These are phyloP conservation scores for Pulveroboletus frians DNA, from an alignment of 768 basidiomycete genomes.

Conservation along the genomic window DNA sequence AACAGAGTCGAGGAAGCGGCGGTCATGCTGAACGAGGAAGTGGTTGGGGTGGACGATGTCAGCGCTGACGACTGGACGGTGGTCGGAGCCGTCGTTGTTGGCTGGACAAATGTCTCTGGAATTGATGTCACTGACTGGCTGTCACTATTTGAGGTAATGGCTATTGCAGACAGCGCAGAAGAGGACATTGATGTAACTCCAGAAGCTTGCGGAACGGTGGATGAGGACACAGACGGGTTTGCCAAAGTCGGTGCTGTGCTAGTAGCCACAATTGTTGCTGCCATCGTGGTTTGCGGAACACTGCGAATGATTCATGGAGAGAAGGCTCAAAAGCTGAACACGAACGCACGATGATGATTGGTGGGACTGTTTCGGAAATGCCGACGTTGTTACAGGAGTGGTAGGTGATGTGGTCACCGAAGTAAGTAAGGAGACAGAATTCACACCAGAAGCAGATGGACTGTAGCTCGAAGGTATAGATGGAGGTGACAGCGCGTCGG, in stretches of 20 bases:
- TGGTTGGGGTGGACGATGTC: conserved; percentile 4
- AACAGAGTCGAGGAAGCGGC: conserved; percentile 14
- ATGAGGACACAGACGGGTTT: conserved; percentile 10
- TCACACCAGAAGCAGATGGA: conserved; percentile 6
- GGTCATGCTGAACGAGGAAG: conserved; percentile 2
- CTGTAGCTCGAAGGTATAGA: conserved; percentile 1
- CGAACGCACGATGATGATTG: conserved; percentile 23
- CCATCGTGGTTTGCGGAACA: conserved; percentile 8
- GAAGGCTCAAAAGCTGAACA: background rate
- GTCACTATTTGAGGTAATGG: conserved; percentile 13
- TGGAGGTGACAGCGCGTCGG: conserved; percentile 7
- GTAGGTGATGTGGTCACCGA: conserved; percentile 19
- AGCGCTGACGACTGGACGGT: conserved; percentile 10
- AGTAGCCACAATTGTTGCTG: conserved; percentile 8
- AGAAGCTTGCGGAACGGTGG: conserved; percentile 7
- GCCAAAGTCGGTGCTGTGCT: conserved; percentile 10
- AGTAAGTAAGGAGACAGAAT: conserved; percentile 20
- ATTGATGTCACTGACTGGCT: conserved; percentile 19
- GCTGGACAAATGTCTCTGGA: conserved; percentile 16
- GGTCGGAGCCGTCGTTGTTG: conserved; percentile 10
- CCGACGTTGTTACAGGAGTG: conserved; percentile 9
- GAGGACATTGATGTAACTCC: conserved; percentile 5
- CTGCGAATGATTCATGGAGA: conserved; percentile 18
- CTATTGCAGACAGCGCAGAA: conserved; percentile 12
- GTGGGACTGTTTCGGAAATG: conserved; percentile 10